These are phyloP conservation scores for Serendipita sp. DNA, from an alignment of 768 basidiomycete species.

Conservation along the genomic window DNA sequence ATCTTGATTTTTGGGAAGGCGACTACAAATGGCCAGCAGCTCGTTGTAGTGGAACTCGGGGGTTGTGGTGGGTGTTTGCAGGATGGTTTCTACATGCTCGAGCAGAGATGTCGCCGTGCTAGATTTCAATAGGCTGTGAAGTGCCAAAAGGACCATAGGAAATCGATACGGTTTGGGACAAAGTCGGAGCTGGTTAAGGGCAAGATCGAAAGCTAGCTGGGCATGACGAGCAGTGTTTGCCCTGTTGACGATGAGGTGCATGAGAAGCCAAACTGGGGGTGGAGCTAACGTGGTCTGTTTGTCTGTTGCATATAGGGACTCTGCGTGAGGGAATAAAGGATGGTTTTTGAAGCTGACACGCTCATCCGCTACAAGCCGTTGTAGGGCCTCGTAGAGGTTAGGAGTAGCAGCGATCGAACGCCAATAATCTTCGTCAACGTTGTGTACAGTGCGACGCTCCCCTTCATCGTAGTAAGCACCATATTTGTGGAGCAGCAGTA, in stretches of 20 bases:
- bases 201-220: neutral
- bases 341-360: neutral
- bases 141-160: neutral
- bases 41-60: constrained; percentile 4
- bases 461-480: neutral
- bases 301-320: neutral
- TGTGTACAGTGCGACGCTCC: neutral
- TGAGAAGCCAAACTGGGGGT: neutral
- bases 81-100: neutral
- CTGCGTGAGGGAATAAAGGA: constrained; percentile 1
- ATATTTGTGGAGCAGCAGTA: neutral
- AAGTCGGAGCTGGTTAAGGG: neutral
- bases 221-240: neutral
- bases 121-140: neutral
- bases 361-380: neutral
- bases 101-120: neutral
- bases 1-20: neutral
- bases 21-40: neutral
- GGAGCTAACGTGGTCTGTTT: neutral
- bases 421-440: neutral
- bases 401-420: neutral
- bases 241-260: neutral
- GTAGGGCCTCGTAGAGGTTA: neutral
- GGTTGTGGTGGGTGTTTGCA: neutral
- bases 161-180: neutral